Evolutionary conservation across 2,329 filamentous ascomycete genomes (phyloP).

Genomic region (Ambrosiella beaveri): DNA sequence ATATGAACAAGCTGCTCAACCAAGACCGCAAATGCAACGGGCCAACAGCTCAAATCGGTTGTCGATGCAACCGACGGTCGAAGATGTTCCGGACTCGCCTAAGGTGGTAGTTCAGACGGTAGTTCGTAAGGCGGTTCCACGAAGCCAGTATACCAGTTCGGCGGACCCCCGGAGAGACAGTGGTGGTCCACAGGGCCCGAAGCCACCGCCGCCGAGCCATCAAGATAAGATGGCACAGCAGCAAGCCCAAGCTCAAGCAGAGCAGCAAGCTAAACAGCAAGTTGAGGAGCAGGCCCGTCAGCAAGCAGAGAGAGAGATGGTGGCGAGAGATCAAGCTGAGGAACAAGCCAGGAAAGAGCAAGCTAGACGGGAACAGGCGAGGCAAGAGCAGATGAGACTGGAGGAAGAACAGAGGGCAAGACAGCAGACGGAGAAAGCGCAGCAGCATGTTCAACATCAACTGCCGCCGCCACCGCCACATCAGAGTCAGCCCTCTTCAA

Average conservation of each 20-base stretch:
- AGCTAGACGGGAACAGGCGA: background rate
- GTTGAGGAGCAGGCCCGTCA: background rate
- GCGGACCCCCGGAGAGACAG: background rate
- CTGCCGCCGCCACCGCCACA: conserved; percentile 1
- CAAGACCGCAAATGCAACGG: conserved; percentile 21
- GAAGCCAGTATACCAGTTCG: background rate
- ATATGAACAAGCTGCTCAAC: conserved; percentile 15
- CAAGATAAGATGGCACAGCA: conserved; percentile 8
- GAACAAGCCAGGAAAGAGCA: background rate
- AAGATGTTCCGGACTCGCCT: conserved; percentile 43
- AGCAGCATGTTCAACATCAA: background rate
- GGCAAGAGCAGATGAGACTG: background rate
- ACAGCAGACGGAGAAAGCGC: background rate
- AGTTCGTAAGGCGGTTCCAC: conserved; percentile 7
- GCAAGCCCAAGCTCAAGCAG: conserved; percentile 2
- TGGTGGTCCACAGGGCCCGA: background rate
- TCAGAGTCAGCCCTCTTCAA: background rate
- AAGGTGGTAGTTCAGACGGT: conserved; percentile 7
- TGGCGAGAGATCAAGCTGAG: background rate
- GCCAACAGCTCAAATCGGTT: conserved; percentile 29
- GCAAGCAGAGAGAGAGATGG: background rate
- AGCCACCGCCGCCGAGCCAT: conserved; percentile 6
- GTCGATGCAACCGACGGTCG: conserved; percentile 44
- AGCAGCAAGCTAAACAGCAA: background rate
- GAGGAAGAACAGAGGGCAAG: background rate